These are phyloP conservation scores for Magnusiomyces paraingens DNA, from an alignment of 1,139 yeast genomes.

Conservation along the genomic window DNA sequence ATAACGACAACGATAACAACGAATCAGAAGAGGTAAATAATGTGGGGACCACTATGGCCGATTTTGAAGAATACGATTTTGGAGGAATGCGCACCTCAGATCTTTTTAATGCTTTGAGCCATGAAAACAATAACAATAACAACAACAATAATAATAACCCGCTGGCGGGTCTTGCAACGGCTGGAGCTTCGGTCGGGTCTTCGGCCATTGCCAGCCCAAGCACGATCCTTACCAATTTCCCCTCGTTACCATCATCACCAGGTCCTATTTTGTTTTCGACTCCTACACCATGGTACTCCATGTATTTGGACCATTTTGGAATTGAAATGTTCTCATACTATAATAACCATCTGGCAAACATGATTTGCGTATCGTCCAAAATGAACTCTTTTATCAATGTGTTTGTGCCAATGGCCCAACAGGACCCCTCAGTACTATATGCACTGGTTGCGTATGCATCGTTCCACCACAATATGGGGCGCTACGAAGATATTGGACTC, in stretches of 20 bases:
- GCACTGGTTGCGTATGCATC: constrained; percentile 77
- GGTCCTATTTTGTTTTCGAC: neutral
- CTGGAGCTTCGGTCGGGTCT: too few relatives aligned
- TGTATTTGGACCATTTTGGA: constrained; percentile 40
- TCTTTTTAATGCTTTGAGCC: too few relatives aligned
- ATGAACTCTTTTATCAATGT: constrained; percentile 65
- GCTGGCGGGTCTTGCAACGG: constrained; percentile 9
- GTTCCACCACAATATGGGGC: constrained; percentile 47
- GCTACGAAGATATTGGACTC: constrained; percentile 34
- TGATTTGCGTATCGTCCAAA: constrained; percentile 62
- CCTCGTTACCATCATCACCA: too few relatives aligned
- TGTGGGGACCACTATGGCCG: neutral
- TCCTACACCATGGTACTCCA: constrained; percentile 19
- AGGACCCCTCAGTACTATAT: constrained; percentile 59
- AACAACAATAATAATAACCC: constrained; percentile 7
- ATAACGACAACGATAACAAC: neutral
- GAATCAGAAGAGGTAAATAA: neutral
- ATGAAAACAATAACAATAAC: constrained; percentile 1
- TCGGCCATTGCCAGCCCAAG: too few relatives aligned
- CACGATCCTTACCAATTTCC: too few relatives aligned
- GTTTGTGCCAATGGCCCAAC: constrained; percentile 72
- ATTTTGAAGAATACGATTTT: too few relatives aligned
- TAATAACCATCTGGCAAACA: constrained; percentile 49
- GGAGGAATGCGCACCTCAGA: too few relatives aligned
- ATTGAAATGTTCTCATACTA: constrained; percentile 57